These are phyloP conservation scores for Leptomonas pyrrhocoris DNA, from an alignment of 208 protist species.

Conservation along the genomic window DNA sequence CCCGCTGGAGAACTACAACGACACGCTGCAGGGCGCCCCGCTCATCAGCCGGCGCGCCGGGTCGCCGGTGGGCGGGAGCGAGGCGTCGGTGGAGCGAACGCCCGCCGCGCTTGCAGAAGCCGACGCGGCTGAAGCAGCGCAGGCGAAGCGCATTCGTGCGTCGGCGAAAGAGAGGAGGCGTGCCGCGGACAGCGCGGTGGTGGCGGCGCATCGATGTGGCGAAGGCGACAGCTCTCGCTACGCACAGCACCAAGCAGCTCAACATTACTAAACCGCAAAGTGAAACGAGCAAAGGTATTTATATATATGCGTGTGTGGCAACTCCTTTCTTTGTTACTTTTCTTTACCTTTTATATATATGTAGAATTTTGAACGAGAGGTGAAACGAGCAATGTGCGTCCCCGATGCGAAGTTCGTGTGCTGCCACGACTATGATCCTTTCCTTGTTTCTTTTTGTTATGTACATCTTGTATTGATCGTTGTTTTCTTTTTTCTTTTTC, in stretches of 20 bases:
- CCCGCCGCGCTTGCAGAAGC: neutral
- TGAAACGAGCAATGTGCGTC: too few species aligned
- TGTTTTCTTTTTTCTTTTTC: conserved; percentile 9
- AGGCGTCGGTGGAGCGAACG: neutral
- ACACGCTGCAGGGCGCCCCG: conserved; percentile 34
- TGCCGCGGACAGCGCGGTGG: neutral
- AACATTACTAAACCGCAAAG: neutral
- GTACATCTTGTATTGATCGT: neutral
- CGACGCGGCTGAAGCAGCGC: neutral
- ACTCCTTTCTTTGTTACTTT: too few species aligned
- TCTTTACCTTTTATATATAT: too few species aligned
- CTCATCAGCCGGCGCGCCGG: neutral
- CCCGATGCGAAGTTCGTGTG: too few species aligned
- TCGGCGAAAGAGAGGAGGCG: too few species aligned
- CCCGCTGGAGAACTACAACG: conserved; percentile 46
- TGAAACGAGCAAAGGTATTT: too few species aligned
- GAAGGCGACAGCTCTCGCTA: neutral
- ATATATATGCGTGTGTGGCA: too few species aligned
- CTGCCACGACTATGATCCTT: too few species aligned
- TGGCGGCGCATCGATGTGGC: neutral
- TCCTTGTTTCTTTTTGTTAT: too few species aligned
- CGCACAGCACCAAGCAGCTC: neutral
- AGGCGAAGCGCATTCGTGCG: neutral
- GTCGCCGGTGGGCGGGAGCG: neutral
- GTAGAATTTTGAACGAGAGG: too few species aligned